Evolutionary conservation across 345 rosid species (phyloP).

Genomic region (Bruguiera sexangula): DNA sequence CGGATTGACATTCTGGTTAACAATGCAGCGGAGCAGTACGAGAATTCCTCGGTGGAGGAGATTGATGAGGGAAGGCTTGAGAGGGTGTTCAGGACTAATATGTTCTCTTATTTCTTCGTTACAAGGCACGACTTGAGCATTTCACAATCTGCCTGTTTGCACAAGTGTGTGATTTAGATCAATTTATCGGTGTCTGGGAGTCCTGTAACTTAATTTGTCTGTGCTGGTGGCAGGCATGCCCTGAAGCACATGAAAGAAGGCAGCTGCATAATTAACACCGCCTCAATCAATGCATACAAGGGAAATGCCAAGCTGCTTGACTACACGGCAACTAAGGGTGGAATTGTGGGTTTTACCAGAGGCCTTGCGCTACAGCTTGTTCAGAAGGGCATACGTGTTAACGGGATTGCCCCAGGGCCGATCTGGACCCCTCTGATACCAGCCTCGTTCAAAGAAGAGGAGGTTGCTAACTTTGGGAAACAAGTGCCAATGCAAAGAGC

Average conservation of each 20-base stretch:
- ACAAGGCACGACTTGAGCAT: constrained; percentile 28
- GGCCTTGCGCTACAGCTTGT: constrained; percentile 70
- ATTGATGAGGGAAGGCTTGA: constrained; percentile 67
- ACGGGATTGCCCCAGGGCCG: constrained; percentile 80
- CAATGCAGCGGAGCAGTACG: constrained; percentile 63
- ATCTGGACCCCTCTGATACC: constrained; percentile 81
- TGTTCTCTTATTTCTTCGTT: constrained; percentile 62
- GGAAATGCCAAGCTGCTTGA: constrained; percentile 56
- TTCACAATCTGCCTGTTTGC: neutral
- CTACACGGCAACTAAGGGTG: constrained; percentile 73
- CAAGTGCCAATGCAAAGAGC: constrained; percentile 69
- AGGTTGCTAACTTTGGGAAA: constrained; percentile 42
- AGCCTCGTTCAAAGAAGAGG: constrained; percentile 52
- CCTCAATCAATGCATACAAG: constrained; percentile 61
- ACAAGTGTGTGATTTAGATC: neutral
- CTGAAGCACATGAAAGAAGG: constrained; percentile 83
- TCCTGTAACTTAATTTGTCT: neutral
- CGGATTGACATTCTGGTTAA: constrained; percentile 63
- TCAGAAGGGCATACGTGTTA: constrained; percentile 53
- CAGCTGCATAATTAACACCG: constrained; percentile 65
- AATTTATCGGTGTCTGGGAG: neutral
- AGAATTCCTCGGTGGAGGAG: constrained; percentile 47
- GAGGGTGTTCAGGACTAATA: constrained; percentile 65
- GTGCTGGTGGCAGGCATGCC: constrained; percentile 39
- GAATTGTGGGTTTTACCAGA: constrained; percentile 69